Base-by-base conservation (phyloP, 148 eudicot genomes). In the Diospyros kaki region DNA sequence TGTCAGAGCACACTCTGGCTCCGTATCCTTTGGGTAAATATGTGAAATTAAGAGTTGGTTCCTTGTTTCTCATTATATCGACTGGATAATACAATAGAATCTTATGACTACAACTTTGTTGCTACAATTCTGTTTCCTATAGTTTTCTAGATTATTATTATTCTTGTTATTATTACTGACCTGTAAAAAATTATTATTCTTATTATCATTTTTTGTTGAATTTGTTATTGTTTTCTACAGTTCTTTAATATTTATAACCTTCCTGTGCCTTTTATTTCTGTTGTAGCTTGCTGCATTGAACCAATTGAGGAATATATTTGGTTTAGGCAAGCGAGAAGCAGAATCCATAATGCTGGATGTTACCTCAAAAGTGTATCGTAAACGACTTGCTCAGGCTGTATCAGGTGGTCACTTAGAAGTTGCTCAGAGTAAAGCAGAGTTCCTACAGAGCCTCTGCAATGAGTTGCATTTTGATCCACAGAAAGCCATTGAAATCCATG, bases 381-480 rank as follows among this genome's bases (percentile, higher is more conserved):
- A 84, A 77, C 89, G 85, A 39, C 85, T 95, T 69, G 83, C 87
- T 68, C 90, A 89, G 71, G 86, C 96, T 63, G 92, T 95, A 77
- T 83, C 94, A 71, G 77, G 85, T 58, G 99, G 99, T 67, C 84
- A 84, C 71, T 79, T 95, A 78, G 90, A 82, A 72, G 86, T 89
- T 60, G 92, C 96, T 66, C 89, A 85, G n/a, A 94, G 98, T 81
- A 94, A 94, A 90, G 98, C 98, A 40, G 91, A 88, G 65, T 90
- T 86, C 77, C 97, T 92, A 79, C 96, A 92, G 71, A 80, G 79
- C 71, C 85, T 92, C 17, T 94, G 97, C 77, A 94, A 92, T 73
- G 90, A 84, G 75, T 76, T 94, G 86, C 81, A 74, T 66, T 89
- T 94, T 73, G 93, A 92, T 80, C 87, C 97, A 13, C 84, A 89